These are phyloP conservation scores for Coemansia umbellata DNA, from an alignment of 192 early-diverging fungal genomes.

Conservation along the genomic window DNA sequence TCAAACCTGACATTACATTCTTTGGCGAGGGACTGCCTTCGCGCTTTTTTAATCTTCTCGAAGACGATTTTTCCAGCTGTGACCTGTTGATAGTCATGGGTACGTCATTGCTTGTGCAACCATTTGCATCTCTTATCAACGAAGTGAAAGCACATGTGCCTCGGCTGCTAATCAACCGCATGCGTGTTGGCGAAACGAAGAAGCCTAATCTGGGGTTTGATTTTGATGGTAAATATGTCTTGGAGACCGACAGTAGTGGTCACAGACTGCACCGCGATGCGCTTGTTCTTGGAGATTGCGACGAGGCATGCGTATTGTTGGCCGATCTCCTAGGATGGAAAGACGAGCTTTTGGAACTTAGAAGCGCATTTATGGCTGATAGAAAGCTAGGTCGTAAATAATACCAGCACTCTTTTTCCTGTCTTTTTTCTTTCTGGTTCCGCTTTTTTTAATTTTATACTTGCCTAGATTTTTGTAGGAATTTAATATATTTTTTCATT, in stretches of 20 bases:
- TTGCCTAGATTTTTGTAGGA: too few relatives aligned
- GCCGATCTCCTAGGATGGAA: conserved; percentile 73
- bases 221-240: conserved; percentile 61
- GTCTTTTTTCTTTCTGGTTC: too few relatives aligned
- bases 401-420: too few relatives aligned
- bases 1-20: conserved; percentile 97
- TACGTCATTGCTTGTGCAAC: conserved; percentile 84
- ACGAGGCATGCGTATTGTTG: conserved; percentile 67
- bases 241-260: conserved; percentile 13
- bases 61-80: conserved; percentile 66
- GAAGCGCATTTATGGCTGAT: conserved; percentile 5
- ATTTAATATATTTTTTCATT: too few relatives aligned
- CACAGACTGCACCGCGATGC: conserved; percentile 65
- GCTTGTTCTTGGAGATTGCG: conserved; percentile 76
- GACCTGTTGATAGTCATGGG: conserved; percentile 94
- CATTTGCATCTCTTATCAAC: conserved; percentile 80
- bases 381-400: background rate
- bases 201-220: conserved; percentile 63
- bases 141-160: conserved; percentile 62
- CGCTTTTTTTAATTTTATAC: too few relatives aligned
- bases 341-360: conserved; percentile 38
- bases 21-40: conserved; percentile 88
- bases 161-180: conserved; percentile 87
- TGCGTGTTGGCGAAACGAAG: conserved; percentile 64
- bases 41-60: conserved; percentile 61